These are phyloP conservation scores for Sporothrix sp. DNA, from an alignment of 2,329 filamentous ascomycete species.

Conservation along the genomic window DNA sequence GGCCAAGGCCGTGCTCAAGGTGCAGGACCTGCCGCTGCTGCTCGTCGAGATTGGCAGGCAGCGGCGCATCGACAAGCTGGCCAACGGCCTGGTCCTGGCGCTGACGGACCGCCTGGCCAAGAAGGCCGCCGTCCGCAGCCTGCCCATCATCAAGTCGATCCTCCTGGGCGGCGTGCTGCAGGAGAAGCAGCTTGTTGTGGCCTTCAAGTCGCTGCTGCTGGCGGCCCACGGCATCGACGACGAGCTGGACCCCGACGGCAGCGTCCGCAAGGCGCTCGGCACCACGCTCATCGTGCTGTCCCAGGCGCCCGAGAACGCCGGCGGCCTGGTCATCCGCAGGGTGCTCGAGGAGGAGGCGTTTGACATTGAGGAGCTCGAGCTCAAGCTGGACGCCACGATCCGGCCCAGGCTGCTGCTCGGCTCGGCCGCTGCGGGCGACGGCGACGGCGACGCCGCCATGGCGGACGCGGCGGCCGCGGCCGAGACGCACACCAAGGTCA, in stretches of 20 bases:
- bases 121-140: slow-evolving; percentile 46
- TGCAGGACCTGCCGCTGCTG: slow-evolving; percentile 48
- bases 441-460: slow-evolving; percentile 41
- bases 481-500: slow-evolving; percentile 16
- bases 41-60: slow-evolving; percentile 53
- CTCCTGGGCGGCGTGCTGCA: slow-evolving; percentile 51
- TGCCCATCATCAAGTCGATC: slow-evolving; percentile 51
- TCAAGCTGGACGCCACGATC: slow-evolving; percentile 62
- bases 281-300: slow-evolving; percentile 57
- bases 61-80: slow-evolving; percentile 60
- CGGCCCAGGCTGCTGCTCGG: slow-evolving; percentile 44
- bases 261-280: slow-evolving; percentile 53
- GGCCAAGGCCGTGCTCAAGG: slow-evolving; percentile 56
- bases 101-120: slow-evolving; percentile 52
- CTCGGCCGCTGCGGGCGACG: slow-evolving; percentile 25
- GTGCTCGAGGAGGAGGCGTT: slow-evolving; percentile 57
- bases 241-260: slow-evolving; percentile 42
- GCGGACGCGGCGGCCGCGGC: slow-evolving; percentile 25
- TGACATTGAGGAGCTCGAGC: slow-evolving; percentile 65
- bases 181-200: slow-evolving; percentile 52
- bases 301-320: slow-evolving; percentile 47
- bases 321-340: slow-evolving; percentile 55
- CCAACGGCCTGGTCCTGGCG: slow-evolving; percentile 60
- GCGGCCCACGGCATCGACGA: slow-evolving; percentile 49
- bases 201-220: slow-evolving; percentile 55